A percentile compares a stretch with the other conserved stretches of the same genome.
These are phyloP conservation scores for Russula sp. DNA, from an alignment of 768 basidiomycete genomes.

Conservation along the genomic window DNA sequence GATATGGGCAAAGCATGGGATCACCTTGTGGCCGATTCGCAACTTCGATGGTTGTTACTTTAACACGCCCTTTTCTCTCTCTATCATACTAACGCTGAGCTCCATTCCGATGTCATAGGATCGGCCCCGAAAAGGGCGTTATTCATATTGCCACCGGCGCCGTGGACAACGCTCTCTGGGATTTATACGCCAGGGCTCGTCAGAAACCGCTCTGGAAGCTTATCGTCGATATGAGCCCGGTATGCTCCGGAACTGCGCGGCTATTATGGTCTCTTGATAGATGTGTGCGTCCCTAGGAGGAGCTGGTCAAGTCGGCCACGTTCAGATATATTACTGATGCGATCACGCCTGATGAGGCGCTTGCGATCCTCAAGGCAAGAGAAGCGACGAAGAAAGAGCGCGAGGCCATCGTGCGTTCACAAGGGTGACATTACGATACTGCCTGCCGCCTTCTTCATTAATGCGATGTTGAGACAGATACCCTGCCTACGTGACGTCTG, in stretches of 20 bases:
- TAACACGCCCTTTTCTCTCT: slow-evolving; percentile 1
- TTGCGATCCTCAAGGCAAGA: slow-evolving; percentile 74
- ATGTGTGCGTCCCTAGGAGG: slow-evolving; percentile 57
- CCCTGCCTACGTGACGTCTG: slow-evolving; percentile 91
- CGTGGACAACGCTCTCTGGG: slow-evolving; percentile 93
- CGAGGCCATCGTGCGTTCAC: slow-evolving; percentile 66
- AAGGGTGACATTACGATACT: slow-evolving; percentile 46
- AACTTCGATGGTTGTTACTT: slow-evolving; percentile 73
- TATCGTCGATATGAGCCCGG: slow-evolving; percentile 85
- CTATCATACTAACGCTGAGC: not conserved
- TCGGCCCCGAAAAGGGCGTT: slow-evolving; percentile 94
- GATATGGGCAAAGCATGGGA: slow-evolving; percentile 94
- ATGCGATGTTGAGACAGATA: slow-evolving; percentile 48
- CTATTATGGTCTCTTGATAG: not conserved
- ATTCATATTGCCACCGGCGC: slow-evolving; percentile 88
- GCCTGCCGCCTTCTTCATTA: not conserved
- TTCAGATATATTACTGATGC: slow-evolving; percentile 93
- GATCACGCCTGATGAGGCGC: slow-evolving; percentile 87
- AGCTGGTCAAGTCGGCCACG: slow-evolving; percentile 69
- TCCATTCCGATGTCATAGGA: slow-evolving; percentile 44
- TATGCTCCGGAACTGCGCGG: slow-evolving; percentile 32
- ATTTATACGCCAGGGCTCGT: slow-evolving; percentile 78
- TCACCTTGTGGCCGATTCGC: slow-evolving; percentile 81
- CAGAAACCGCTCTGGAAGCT: slow-evolving; percentile 93
- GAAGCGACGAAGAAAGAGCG: slow-evolving; percentile 75